Evolutionary conservation across 2,329 filamentous ascomycete genomes (phyloP), one percentile per base, ranked within the genome.

Genomic region (Sclerotinia trifoliorum): DNA sequence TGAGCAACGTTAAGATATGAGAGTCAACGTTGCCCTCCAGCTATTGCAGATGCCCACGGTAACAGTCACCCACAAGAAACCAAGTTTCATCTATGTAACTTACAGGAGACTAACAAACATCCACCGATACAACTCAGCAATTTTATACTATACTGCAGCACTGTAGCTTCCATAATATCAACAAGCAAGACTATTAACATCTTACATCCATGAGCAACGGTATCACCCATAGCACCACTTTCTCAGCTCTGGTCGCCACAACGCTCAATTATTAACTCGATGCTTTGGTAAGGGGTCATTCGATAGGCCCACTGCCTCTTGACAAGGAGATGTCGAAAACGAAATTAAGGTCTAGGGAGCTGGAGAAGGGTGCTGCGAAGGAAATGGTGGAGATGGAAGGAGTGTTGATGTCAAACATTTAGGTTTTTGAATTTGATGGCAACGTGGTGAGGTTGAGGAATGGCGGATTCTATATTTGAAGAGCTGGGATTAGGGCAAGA

Each of bases 201-300:
- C 2, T 66, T 21, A 46, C 70, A 21, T 60, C 68, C 10, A 26
- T 32, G 17, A 24, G 29, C 44, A 73, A 71, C 29, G 71, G 68
- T 10, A 63, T 69, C 5, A 35, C 62, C 2, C 61, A 69, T 44
- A 68, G 55, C 48, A 71, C 58, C 3, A 29, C 44, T 1, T 73
- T 73, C 68, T 73, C 70, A 19, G 61, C 68, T n/a, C 66, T 39
- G 13, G 32, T 72, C 3, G 48, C 35, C 29, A 70, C 63, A 4
- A 69, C 68, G 10, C 19, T 55, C 26, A 71, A 70, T 48, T 5
- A 10, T 4, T 32, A 64, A 8, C 44, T 72, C 4, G 60, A 68
- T 58, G 54, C 21, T 21, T 17, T 67, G 29, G 17, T 24, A 5
- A 44, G 42, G n/a, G 62, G 62, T 6, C 58, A 67, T 65, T 68